phyloP scores from a whole-genome alignment of 73 alveolate species.

The Tetrahymena malaccensis region DNA sequence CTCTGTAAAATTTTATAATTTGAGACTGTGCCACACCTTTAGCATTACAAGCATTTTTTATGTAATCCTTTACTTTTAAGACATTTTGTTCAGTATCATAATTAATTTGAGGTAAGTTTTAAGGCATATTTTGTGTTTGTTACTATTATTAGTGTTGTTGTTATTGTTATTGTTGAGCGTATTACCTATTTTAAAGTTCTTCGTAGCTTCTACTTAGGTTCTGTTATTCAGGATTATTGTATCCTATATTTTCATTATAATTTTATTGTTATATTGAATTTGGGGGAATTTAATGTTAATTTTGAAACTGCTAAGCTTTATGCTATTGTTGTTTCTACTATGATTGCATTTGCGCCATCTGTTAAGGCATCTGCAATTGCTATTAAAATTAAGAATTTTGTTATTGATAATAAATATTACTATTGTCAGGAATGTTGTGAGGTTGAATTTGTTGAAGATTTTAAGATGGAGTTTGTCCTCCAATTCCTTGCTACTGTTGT shows the following conservation, averaged over 20 bases:
- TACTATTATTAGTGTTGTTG: too few species aligned
- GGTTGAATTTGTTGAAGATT: not conserved
- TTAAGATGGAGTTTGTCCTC: not conserved
- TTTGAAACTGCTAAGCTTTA: not conserved
- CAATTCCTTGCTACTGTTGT: not conserved
- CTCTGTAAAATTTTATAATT: not conserved
- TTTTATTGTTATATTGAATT: not conserved
- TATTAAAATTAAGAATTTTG: not conserved
- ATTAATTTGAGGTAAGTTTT: too few species aligned
- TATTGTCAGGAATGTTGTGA: not conserved
- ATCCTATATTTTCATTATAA: not conserved
- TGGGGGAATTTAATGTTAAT: not conserved
- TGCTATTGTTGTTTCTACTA: not conserved
- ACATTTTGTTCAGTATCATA: too few species aligned
- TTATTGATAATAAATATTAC: not conserved
- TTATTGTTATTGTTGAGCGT: too few species aligned
- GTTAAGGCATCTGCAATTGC: not conserved
- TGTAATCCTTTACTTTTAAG: not conserved
- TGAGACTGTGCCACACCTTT: not conserved
- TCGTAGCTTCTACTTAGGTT: not conserved
- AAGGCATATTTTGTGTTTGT: too few species aligned
- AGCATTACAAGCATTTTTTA: not conserved
- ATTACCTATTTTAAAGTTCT: not conserved
- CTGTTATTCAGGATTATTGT: not conserved
- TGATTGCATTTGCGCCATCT: not conserved